Evolutionary conservation across 1,139 yeast genomes (phyloP), one percentile per base, ranked within the genome.

Genomic region (Suhomyces bokatorum): DNA sequence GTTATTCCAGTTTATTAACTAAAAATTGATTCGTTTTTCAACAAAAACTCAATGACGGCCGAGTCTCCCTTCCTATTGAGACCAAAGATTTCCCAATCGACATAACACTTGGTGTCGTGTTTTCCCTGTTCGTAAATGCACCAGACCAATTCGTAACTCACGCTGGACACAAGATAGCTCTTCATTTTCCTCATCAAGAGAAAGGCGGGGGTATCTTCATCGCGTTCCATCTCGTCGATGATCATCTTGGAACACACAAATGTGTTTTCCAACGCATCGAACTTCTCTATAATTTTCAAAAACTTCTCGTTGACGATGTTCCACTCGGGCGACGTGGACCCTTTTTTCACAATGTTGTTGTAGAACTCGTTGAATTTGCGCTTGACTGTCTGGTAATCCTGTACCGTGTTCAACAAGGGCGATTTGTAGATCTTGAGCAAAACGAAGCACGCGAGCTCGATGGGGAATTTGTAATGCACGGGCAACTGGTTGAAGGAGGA

Each of bases 81-180:
- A n/a, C 72, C 75, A 50, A 60, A 66, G 10, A 50, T 39, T 12
- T 54, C 56, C 75, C 75, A 71, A 35, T 59, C 53, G 30, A 64
- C 50, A 27, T 40, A 13, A 36, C 27, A 26, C 20, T 46, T 43
- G 12, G 43, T 39, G 24, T 47, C 46, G 2, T 16, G 12, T 35
- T 47, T 49, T 40, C 61, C 63, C 45, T 59, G 49, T 43, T 64
- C 62, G 54, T 69, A 70, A 32, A 73, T 66, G 35, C 64, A 59
- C 75, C 75, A 73, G 22, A 71, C 68, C 58, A 74, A 54, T 52
- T 74, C 79, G 51, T 69, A 70, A 35, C 60, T 58, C 44, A 74
- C 63, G 44, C 74, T 67, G 16, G 75, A 66, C 12, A 66, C 70
- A 46, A 73, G 65, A 54, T 70, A 67, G 47, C 64, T 67, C 43